A percentile compares a stretch with the other conserved stretches of the same genome.
phyloP scores from a whole-genome alignment of 208 protist species.

The Leishmania braziliensis region DNA sequence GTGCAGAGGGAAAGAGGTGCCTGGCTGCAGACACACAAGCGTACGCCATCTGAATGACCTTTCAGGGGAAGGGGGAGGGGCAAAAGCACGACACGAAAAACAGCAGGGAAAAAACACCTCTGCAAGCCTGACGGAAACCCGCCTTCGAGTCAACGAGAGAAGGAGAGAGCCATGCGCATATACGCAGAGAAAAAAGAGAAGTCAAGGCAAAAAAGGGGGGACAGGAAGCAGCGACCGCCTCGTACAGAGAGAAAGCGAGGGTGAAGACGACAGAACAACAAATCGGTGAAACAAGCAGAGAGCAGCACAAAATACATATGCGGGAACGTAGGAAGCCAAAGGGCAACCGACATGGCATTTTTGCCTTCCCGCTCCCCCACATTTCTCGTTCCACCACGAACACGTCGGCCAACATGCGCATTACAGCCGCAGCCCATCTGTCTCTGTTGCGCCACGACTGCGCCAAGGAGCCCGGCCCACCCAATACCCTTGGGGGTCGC shows the following conservation, averaged over 20 bases:
- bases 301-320: background rate
- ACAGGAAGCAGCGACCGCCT: background rate
- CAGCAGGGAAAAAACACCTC: background rate
- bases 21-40: background rate
- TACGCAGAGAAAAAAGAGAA: background rate
- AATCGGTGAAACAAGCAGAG: background rate
- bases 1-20: background rate
- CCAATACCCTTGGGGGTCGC: background rate
- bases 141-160: background rate
- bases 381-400: too few species aligned
- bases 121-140: background rate
- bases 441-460: background rate
- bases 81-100: background rate
- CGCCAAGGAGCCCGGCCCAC: background rate
- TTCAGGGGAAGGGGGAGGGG: background rate
- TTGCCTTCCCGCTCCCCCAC: too few species aligned
- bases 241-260: background rate
- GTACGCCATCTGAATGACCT: background rate
- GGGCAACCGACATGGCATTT: too few species aligned
- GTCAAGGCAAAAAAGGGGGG: background rate
- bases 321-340: background rate
- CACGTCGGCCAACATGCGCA: background rate
- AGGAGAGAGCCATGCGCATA: background rate
- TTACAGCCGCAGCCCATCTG: background rate
- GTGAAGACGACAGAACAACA: background rate